These are phyloP conservation scores for Cantharellus anzutake DNA, from an alignment of 768 basidiomycete species.

Conservation along the genomic window DNA sequence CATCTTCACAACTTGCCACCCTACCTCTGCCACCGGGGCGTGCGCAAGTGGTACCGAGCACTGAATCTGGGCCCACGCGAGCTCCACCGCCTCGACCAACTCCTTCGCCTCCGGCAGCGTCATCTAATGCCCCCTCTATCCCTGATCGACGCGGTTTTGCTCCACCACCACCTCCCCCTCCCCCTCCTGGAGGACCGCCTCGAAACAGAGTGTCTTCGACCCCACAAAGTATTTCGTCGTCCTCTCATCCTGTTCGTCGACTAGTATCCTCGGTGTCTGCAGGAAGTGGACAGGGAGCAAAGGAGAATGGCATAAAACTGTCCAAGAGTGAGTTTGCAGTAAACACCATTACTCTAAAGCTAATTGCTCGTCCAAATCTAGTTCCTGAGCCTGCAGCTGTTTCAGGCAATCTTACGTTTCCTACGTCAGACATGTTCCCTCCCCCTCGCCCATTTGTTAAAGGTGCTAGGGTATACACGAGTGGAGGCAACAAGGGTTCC, in stretches of 20 bases:
- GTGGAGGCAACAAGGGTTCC: neutral
- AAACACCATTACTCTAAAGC: neutral
- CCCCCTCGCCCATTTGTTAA: neutral
- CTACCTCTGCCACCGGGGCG: too few species aligned
- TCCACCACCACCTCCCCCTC: neutral
- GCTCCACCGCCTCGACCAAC: too few species aligned
- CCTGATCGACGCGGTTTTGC: neutral
- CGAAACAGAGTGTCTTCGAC: too few species aligned
- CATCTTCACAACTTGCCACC: neutral
- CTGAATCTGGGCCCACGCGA: too few species aligned
- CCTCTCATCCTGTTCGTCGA: too few species aligned
- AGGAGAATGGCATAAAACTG: too few species aligned
- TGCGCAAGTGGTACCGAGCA: too few species aligned
- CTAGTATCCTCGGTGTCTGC: too few species aligned
- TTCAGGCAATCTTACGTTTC: neutral
- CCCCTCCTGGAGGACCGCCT: neutral
- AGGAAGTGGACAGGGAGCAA: too few species aligned
- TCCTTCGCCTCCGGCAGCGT: neutral
- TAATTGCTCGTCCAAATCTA: neutral
- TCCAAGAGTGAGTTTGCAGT: neutral
- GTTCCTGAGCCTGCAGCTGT: neutral
- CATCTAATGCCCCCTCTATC: neutral
- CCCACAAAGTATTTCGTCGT: too few species aligned
- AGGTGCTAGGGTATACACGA: neutral
- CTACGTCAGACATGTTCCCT: neutral